Percentiles rank a stretch among this genome's conserved stretches.
These are phyloP conservation scores for Omphalotus guepiniiformis DNA, from an alignment of 768 basidiomycete species.

Conservation along the genomic window DNA sequence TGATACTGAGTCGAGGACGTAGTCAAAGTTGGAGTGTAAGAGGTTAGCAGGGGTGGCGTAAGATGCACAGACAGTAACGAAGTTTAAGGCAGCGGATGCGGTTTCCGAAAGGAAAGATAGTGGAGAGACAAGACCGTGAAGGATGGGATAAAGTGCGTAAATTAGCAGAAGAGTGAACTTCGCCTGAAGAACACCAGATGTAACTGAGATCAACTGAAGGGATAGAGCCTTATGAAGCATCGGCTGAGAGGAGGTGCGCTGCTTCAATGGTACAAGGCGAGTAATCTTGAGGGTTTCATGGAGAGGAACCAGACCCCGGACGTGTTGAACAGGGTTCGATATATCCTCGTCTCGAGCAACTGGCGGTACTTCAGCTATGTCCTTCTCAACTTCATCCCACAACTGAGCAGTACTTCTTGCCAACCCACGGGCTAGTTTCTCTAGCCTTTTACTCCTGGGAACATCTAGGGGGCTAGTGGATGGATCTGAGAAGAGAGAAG, in stretches of 20 bases:
- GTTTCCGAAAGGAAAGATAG: constrained; percentile 63
- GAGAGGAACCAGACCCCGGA: constrained; percentile 61
- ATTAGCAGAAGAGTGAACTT: constrained; percentile 74
- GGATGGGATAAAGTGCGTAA: constrained; percentile 76
- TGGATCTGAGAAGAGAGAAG: constrained; percentile 35
- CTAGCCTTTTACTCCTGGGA: constrained; percentile 44
- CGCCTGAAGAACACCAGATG: constrained; percentile 66
- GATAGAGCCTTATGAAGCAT: constrained; percentile 66
- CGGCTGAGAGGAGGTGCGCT: constrained; percentile 39
- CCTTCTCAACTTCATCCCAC: constrained; percentile 53
- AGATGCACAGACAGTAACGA: constrained; percentile 68
- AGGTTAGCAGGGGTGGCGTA: constrained; percentile 90
- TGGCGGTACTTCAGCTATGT: constrained; percentile 13
- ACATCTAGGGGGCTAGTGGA: constrained; percentile 21
- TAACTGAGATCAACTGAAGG: constrained; percentile 71
- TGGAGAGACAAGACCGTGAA: constrained; percentile 81
- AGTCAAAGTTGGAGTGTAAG: constrained; percentile 93
- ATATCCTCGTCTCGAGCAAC: constrained; percentile 25
- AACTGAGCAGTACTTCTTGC: constrained; percentile 62
- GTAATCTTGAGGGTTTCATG: constrained; percentile 53
- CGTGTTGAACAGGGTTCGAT: constrained; percentile 50
- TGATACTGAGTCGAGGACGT: constrained; percentile 87
- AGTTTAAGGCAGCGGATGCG: constrained; percentile 69
- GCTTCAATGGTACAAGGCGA: constrained; percentile 27
- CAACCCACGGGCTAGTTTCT: constrained; percentile 61